These are phyloP conservation scores for Zygosaccharomyces sapae DNA, from an alignment of 1,139 yeast genomes.

Conservation along the genomic window DNA sequence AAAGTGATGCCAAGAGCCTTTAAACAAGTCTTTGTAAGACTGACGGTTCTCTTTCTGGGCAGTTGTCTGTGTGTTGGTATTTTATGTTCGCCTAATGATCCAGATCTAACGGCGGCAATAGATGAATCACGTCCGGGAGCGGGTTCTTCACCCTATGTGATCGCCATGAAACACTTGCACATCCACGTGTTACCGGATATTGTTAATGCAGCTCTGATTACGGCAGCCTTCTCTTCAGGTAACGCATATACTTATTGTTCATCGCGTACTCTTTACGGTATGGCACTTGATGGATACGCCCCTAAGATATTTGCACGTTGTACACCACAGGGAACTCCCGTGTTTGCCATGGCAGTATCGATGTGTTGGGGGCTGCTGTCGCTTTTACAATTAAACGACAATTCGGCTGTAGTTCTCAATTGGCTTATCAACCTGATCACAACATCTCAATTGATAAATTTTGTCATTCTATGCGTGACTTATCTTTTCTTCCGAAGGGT, in stretches of 20 bases:
- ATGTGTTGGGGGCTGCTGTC: slow-evolving; percentile 39
- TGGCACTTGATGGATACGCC: slow-evolving; percentile 48
- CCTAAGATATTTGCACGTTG: slow-evolving; percentile 45
- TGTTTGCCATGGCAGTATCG: slow-evolving; percentile 37
- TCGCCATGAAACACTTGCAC: slow-evolving; percentile 49
- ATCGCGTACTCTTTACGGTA: slow-evolving; percentile 45
- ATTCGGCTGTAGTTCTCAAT: slow-evolving; percentile 42
- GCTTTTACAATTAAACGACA: slow-evolving; percentile 40
- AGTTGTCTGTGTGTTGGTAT: slow-evolving; percentile 44
- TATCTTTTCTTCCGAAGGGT: slow-evolving; percentile 66
- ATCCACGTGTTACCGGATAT: slow-evolving; percentile 48
- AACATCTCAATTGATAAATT: slow-evolving; percentile 67
- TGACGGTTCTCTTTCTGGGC: slow-evolving; percentile 48
- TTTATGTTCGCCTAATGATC: slow-evolving; percentile 47
- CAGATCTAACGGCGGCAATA: slow-evolving; percentile 37
- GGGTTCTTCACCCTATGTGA: slow-evolving; percentile 51
- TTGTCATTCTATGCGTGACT: slow-evolving; percentile 62
- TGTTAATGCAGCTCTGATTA: slow-evolving; percentile 47
- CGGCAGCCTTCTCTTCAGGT: slow-evolving; percentile 53
- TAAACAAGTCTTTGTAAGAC: slow-evolving; percentile 45
- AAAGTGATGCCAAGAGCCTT: slow-evolving; percentile 70
- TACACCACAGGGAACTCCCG: slow-evolving; percentile 46
- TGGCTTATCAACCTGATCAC: slow-evolving; percentile 84
- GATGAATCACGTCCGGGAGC: slow-evolving; percentile 43
- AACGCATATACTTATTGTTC: slow-evolving; percentile 43